Evolutionary conservation across 768 basidiomycete species (phyloP), one percentile per base, ranked within the genome.

Genomic region (Nidularia pulvinata): DNA sequence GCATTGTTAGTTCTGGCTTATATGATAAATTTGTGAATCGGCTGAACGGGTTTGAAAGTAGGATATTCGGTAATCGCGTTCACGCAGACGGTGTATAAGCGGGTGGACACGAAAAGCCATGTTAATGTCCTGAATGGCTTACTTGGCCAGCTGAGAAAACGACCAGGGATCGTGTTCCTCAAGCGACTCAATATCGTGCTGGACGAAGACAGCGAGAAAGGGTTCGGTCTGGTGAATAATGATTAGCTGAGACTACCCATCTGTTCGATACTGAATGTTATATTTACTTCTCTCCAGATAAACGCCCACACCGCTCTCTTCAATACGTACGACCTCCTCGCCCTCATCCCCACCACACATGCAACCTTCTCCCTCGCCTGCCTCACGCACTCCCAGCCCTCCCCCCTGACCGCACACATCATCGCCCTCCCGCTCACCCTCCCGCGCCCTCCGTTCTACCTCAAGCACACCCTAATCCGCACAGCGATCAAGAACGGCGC

Each of bases 51-150:
- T 44, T 53, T 47, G 59, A 22, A 67, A 95, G 93, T 95, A 76
- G 93, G 93, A 78, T 95, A 94, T 70, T 83, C 86, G 32, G 85
- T 92, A 35, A 64, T 95, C 46, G 88, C 86, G 1, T 77, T 95
- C 57, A 89, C 84, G 59, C 90, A 94, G 61, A 84, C 81, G 1
- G 78, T 89, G 13, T 74, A 84, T 53, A 84, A 85, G 50, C 85
- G 82, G 55, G 76, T 93, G n/a, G 89, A 92, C 58, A 74, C 83
- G 2, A 88, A 87, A 65, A 74, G 72, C 0, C 89, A 91, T 61
- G 70, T 81, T 43, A 92, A 94, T 65, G 73, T 74, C 9, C 73
- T 92, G 19, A 76, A 86, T 37, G 61, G 63, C 4, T 66, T 94
- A 7, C 66, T 91, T n/a, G 65, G 72, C n/a, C 81, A 80, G 53